Percentiles rank a stretch among this genome's conserved stretches.
phyloP scores from a whole-genome alignment of 139 green algal genomes.

The Micromonas pusilla region DNA sequence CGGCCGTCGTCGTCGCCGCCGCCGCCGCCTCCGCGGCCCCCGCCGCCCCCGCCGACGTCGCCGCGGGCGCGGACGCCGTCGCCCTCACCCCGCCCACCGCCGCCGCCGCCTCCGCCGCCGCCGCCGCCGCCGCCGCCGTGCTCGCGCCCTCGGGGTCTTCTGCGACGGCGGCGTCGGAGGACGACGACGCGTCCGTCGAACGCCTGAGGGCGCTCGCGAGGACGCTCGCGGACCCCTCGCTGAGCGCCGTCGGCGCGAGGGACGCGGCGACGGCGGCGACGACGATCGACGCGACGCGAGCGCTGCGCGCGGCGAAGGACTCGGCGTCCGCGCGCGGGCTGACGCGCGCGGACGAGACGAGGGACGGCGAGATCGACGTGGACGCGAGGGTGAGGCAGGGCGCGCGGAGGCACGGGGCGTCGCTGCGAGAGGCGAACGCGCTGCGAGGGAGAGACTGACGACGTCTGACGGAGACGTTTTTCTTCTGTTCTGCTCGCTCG shows the following conservation, averaged over 20 bases:
- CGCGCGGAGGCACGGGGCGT: background rate
- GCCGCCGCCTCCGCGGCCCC: too few relatives aligned
- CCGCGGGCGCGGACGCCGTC: too few relatives aligned
- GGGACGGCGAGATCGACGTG: background rate
- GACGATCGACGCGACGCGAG: background rate
- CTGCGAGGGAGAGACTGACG: background rate
- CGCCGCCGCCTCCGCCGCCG: too few relatives aligned
- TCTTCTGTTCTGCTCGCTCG: too few relatives aligned
- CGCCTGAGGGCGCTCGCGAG: background rate
- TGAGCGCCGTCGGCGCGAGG: background rate
- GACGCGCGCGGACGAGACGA: background rate
- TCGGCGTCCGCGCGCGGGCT: too few relatives aligned
- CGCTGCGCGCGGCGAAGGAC: too few relatives aligned
- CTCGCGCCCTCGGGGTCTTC: too few relatives aligned
- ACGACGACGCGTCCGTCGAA: background rate
- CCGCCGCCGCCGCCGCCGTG: too few relatives aligned
- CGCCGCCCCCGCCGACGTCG: background rate
- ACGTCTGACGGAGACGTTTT: too few relatives aligned
- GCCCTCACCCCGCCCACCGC: too few relatives aligned
- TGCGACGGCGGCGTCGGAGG: background rate
- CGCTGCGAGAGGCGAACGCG: background rate
- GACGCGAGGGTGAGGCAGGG: background rate
- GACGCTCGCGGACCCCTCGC: background rate
- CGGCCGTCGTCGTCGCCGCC: too few relatives aligned
- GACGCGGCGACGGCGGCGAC: background rate